Evolutionary conservation across 2,329 filamentous ascomycete genomes (phyloP), one percentile per base, ranked within the genome.

Genomic region (Leptodontidium sp.): DNA sequence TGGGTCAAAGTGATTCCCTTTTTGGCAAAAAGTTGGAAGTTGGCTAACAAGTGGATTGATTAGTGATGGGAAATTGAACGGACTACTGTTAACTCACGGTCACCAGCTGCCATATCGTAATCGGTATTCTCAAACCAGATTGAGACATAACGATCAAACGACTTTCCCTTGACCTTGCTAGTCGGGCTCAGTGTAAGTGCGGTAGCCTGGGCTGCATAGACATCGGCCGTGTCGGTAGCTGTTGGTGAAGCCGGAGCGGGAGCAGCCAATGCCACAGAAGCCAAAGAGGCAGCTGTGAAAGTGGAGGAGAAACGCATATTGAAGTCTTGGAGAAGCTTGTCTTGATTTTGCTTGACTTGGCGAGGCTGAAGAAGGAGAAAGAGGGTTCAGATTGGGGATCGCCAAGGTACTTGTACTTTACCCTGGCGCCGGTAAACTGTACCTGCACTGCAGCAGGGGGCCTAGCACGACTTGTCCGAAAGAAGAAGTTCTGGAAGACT

Each of bases 101-200:
- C 90, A 17, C 84, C 86, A 47, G 82, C 82, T 1, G 91, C 88
- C 75, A 89, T 86, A 64, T 87, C 84, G 72, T 87, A 94, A 79
- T 90, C 85, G 61, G 89, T 92, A 78, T 94, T 94, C 82, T 94
- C 92, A 59, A 93, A 84, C 89, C 90, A 94, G 79, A 94, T 88
- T 67, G 89, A 86, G 66, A 88, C 88, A 70, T 92, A 87, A 17
- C 92, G 88, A 77, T 93, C 86, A 77, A 94, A 94, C 0, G 85
- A 88, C 77, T 90, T 88, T 70, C 93, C 93, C 77, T 88, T 85
- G 63, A 94, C 88, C 75, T 88, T 78, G 77, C 85, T 89, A 40
- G 85, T 88, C 1, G 89, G 88, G 70, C 87, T 88, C 70, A 81
- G 80, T 1, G 89, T 89, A 76, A 84, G 83, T 12, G 88, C 88